Evolutionary conservation across 257 asterid genomes (phyloP), one percentile per base, ranked within the genome.

Genomic region (Osmanthus fragrans): DNA sequence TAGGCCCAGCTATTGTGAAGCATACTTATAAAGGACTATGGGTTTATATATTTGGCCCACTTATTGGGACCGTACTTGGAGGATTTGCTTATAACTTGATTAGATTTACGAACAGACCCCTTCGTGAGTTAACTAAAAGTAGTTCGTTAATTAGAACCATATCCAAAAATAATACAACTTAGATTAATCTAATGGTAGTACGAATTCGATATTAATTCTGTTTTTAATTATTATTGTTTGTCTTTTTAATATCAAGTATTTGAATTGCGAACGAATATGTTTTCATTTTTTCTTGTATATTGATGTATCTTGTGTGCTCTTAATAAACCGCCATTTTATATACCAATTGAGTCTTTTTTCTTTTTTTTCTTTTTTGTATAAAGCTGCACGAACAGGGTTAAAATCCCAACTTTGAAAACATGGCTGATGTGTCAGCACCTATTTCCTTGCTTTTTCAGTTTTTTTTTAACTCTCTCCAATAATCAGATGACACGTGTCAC

Each of bases 1-100:
- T 94, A 68, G 98, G 96, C 1, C 98, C 98, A 21, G 98, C 97
- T 68, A 19, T 92, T 2, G 93, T 90, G 68, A 88, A 73, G 23
- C 85, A 76, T 11, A 74, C 76, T 5, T 90, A 70, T 60, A 84
- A 75, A 79, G 93, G 90, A 12, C 64, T 92, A 0, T 92, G 97
- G 97, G 80, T 87, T 16, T 92, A 94, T 45, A 33, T 91, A 9
- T 1, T 87, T 10, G 98, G 97, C 19, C 97, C 98, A 51, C 11
- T 84, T 0, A 12, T 87, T 23, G 98, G 97, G 71, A 85, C 86
- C 29, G 11, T 88, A 7, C 75, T 81, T 4, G 97, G 97, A 30
- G 97, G 86, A 11, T 84, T 86, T 33, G 82, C 37, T 0, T 94
- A 92, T 72, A 88, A 88, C 77, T 79, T 94, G 36, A 77, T 94